Evolutionary conservation across 129 eudicot species (phyloP).

Genomic region (carrot (Daucus carota)): DNA sequence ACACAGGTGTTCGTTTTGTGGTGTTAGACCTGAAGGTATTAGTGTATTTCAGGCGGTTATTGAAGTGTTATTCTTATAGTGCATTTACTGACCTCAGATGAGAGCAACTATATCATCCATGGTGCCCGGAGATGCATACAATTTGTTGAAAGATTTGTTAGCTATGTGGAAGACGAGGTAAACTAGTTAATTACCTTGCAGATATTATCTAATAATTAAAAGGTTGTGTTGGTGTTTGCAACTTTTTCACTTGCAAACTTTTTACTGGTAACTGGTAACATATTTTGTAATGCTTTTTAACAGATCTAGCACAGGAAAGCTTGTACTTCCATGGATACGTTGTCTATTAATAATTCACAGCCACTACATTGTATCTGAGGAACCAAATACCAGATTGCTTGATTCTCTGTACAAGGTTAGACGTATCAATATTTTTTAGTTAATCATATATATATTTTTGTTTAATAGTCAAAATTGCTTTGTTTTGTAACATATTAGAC

Average conservation of each 20-base stretch:
- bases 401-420: conserved; percentile 72
- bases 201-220: background rate
- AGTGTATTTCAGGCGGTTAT: background rate
- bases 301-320: conserved; percentile 55
- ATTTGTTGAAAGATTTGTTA: conserved; percentile 46
- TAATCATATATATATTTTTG: background rate
- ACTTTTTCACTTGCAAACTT: background rate
- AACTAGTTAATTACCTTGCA: conserved; percentile 4
- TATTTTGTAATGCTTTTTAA: conserved; percentile 12
- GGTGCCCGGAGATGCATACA: conserved; percentile 36
- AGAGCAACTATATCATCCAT: conserved; percentile 48
- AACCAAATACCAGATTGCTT: conserved; percentile 43
- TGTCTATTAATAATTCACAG: conserved; percentile 41
- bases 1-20: background rate
- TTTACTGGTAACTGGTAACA: background rate
- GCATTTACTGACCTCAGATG: conserved; percentile 41
- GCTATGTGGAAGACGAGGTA: conserved; percentile 41
- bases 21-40: background rate
- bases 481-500: background rate
- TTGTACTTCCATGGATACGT: conserved; percentile 36
- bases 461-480: background rate
- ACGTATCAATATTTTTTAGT: background rate
- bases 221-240: background rate
- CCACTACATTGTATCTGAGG: conserved; percentile 38
- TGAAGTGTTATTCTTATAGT: background rate